These are phyloP conservation scores for Podospora comata DNA, from an alignment of 495 filamentous ascomycete species.

Conservation along the genomic window DNA sequence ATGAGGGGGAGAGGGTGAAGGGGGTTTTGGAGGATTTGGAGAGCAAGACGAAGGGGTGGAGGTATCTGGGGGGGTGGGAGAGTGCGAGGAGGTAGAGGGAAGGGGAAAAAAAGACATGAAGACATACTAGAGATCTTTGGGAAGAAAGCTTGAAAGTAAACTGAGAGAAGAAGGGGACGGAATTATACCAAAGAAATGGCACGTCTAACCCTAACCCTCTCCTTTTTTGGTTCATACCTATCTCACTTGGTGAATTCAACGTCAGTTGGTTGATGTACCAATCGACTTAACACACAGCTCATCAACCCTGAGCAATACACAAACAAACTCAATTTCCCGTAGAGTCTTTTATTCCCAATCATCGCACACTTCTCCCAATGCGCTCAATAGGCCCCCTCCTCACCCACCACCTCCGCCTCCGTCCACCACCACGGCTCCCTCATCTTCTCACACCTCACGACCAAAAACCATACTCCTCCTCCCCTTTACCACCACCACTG, in stretches of 20 bases:
- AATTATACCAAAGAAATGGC: background rate
- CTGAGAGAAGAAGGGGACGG: background rate
- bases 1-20: conserved; percentile 51
- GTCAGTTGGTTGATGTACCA: background rate
- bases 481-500: background rate
- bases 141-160: background rate
- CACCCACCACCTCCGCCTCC: background rate
- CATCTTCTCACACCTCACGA: background rate
- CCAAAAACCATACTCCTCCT: background rate
- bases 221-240: background rate
- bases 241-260: background rate
- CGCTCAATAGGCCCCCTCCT: background rate
- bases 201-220: conserved; percentile 1
- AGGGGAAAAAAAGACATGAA: background rate
- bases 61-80: conserved; percentile 57
- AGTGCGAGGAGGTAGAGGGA: conserved; percentile 31
- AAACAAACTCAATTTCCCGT: background rate
- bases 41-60: conserved; percentile 43
- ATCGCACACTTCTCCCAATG: background rate
- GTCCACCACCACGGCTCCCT: background rate
- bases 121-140: background rate
- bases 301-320: conserved; percentile 44
- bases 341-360: background rate
- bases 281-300: conserved; percentile 45
- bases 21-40: conserved; percentile 44